Evolutionary conservation across 2,329 filamentous ascomycete genomes (phyloP), one percentile per base, ranked within the genome.

Genomic region (Aspergillus ochraceus): DNA sequence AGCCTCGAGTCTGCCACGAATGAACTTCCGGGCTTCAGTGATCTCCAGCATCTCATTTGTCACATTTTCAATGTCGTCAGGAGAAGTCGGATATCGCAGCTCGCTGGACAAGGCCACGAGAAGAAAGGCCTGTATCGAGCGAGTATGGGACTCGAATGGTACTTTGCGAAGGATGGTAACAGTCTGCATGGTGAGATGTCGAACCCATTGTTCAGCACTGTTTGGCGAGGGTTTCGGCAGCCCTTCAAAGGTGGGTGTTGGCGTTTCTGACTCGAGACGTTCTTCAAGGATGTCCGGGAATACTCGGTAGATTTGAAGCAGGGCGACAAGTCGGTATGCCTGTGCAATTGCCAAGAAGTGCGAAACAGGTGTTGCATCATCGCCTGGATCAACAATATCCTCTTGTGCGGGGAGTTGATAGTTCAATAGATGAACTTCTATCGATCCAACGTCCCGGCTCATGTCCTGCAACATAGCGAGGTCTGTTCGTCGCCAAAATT

Each of bases 21-120:
- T n/a, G 36, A 42, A 42, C 8, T 42, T 42, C 17, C 36, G 36
- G 17, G 36, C 36, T n/a, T 42, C 36, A 3, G 36, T n/a, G 17
- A 42, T n/a, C 36, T 42, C 36, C 36, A 42, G 3, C 36, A 42
- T 42, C 36, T 42, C 36, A n/a, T 14, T n/a, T 5, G 14, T 42
- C 2, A 42, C 14, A n/a, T n/a, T 42, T 6, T 42, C 17, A 42
- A 42, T n/a, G 17, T 8, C 14, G 36, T n/a, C 36, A n/a, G 36
- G 36, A 5, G 17, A n/a, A 2, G 4, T n/a, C 36, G 36, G 36
- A 42, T n/a, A 42, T 9, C 52, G 52, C n/a, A 54, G n/a, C 52
- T 54, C 52, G 24, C 52, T 54, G 4, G 52, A 54, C 14, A 54
- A 39, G 29, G 52, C 52, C 4, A 54, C 52, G 10, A 54, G 36